Conservation (phyloP, 805 yeast species). For the Ogataea zsoltii region DNA sequence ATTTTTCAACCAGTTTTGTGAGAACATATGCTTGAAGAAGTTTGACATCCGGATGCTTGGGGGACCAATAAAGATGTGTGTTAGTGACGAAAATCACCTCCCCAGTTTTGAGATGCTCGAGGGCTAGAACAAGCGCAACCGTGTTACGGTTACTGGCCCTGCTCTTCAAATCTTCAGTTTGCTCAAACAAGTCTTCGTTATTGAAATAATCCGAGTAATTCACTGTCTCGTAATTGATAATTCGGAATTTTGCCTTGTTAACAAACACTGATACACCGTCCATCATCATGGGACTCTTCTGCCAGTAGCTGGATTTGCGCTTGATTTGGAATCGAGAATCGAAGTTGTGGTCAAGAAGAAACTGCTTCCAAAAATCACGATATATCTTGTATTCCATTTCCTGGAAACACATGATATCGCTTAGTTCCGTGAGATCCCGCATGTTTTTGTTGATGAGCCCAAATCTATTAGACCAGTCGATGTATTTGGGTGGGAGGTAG, state of each 20-base stretch:
- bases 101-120: constrained; percentile 44
- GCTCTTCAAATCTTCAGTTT: constrained; percentile 35
- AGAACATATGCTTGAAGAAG: constrained; percentile 52
- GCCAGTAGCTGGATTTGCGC: constrained; percentile 56
- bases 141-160: constrained; percentile 52
- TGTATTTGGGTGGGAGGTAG: constrained; percentile 47
- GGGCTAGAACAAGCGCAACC: constrained; percentile 52
- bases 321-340: constrained; percentile 50
- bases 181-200: constrained; percentile 29
- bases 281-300: constrained; percentile 43
- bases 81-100: constrained; percentile 49
- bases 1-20: constrained; percentile 32
- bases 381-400: constrained; percentile 36
- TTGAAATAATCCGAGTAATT: constrained; percentile 35
- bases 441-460: constrained; percentile 42
- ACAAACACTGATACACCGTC: constrained; percentile 63
- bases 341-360: constrained; percentile 35
- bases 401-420: constrained; percentile 58
- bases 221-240: constrained; percentile 34
- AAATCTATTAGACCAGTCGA: constrained; percentile 52
- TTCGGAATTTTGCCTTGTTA: constrained; percentile 48
- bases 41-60: constrained; percentile 53
- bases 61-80: constrained; percentile 63
- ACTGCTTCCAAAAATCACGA: constrained; percentile 27
- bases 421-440: constrained; percentile 30